Conservation (phyloP, 176 grass and related monocot species). For the Alloteropsis semialata region DNA sequence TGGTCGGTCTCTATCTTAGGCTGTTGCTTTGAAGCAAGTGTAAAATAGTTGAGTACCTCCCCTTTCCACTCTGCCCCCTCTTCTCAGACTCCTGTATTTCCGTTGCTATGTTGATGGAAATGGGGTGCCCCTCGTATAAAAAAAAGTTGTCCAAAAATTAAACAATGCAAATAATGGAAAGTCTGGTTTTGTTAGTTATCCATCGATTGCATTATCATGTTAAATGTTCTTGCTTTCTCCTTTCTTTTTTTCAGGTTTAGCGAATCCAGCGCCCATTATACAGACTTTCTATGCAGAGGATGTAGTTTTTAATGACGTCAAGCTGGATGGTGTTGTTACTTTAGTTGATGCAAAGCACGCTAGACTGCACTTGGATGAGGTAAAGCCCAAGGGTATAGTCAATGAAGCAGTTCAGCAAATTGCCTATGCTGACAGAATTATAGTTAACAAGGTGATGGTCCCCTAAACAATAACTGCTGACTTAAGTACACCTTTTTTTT, state of each 20-base stretch:
- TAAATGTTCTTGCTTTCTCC: background rate
- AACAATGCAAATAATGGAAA: background rate
- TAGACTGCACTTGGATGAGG: slow-evolving; percentile 76
- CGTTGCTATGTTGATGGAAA: too few relatives aligned
- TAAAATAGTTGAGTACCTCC: too few relatives aligned
- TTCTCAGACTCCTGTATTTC: too few relatives aligned
- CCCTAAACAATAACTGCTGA: background rate
- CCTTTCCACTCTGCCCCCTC: too few relatives aligned
- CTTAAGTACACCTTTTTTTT: background rate
- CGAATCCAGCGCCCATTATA: slow-evolving; percentile 95
- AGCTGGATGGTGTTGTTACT: slow-evolving; percentile 96
- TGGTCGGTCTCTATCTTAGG: too few relatives aligned
- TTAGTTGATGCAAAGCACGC: slow-evolving; percentile 97
- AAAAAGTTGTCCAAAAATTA: too few relatives aligned
- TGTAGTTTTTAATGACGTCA: slow-evolving; percentile 89
- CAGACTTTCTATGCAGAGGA: slow-evolving; percentile 97
- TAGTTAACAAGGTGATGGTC: slow-evolving; percentile 87
- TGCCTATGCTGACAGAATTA: slow-evolving; percentile 96
- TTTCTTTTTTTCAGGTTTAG: slow-evolving; percentile 62
- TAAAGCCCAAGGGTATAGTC: slow-evolving; percentile 92
- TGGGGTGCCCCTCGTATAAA: too few relatives aligned
- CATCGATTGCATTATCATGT: slow-evolving; percentile 5
- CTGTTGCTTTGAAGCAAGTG: too few relatives aligned
- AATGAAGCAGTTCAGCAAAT: slow-evolving; percentile 97
- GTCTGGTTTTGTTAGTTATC: background rate